Conservation (phyloP, 768 basidiomycete species). For the Calocybe cyanea region DNA sequence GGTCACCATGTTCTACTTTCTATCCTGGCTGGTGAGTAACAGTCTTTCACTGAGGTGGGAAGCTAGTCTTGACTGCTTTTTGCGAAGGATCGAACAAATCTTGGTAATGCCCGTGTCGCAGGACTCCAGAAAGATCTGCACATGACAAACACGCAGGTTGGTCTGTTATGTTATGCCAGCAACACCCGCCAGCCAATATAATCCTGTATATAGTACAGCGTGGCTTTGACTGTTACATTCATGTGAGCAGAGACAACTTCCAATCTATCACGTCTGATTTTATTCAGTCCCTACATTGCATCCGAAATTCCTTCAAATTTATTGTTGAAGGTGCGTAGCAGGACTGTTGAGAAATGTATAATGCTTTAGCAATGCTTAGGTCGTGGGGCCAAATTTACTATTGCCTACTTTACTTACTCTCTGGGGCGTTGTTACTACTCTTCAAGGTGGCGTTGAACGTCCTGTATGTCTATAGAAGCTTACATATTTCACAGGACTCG, state of each 20-base stretch:
- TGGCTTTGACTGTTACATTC: constrained; percentile 19
- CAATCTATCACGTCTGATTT: not conserved
- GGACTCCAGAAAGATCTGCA: constrained; percentile 18
- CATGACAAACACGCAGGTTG: constrained; percentile 16
- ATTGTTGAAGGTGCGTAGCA: constrained; percentile 25
- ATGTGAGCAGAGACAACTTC: constrained; percentile 6
- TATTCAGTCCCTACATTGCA: constrained; percentile 12
- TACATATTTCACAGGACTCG: constrained; percentile 4
- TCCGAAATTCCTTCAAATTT: constrained; percentile 41
- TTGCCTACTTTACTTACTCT: constrained; percentile 39
- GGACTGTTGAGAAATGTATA: not conserved
- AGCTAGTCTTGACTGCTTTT: not conserved
- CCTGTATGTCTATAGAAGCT: constrained; percentile 31
- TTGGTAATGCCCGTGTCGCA: constrained; percentile 20
- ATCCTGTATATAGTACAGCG: constrained; percentile 14
- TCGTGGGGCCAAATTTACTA: constrained; percentile 41
- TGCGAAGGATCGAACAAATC: constrained; percentile 16
- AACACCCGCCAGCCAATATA: not conserved
- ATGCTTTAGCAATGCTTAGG: constrained; percentile 18
- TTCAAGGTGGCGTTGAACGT: constrained; percentile 31
- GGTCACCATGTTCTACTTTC: constrained; percentile 15
- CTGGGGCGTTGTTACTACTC: constrained; percentile 43
- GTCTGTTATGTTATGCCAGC: not conserved
- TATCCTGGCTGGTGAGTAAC: constrained; percentile 13
- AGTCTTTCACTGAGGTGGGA: not conserved